Evolutionary conservation across 1,284 basidiomycete species (phyloP).

Genomic region (Cryptococcus hybrid): DNA sequence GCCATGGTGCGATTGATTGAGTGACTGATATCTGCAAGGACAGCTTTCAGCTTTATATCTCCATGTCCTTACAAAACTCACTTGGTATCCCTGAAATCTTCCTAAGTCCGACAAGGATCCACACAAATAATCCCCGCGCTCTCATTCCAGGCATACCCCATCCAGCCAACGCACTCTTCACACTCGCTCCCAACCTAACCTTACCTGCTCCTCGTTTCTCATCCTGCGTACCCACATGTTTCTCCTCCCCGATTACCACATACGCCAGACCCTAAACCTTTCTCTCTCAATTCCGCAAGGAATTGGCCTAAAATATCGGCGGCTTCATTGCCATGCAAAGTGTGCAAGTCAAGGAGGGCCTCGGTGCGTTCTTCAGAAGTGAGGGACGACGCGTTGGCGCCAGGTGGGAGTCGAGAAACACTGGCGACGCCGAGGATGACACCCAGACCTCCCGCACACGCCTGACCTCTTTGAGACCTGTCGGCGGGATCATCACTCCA

Average conservation of each 20-base stretch:
- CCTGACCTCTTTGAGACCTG: slow-evolving; percentile 68
- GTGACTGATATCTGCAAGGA: too few relatives aligned
- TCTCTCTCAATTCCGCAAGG: slow-evolving; percentile 79
- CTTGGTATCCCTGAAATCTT: neutral
- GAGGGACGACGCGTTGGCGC: too few relatives aligned
- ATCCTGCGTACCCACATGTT: slow-evolving; percentile 88
- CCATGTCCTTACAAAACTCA: too few relatives aligned
- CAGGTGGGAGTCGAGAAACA: neutral
- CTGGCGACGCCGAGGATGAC: slow-evolving; percentile 77
- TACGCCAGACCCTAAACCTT: slow-evolving; percentile 75
- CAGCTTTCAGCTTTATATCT: too few relatives aligned
- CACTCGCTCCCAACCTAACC: slow-evolving; percentile 61
- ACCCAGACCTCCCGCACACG: slow-evolving; percentile 77
- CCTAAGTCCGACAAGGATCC: slow-evolving; percentile 54
- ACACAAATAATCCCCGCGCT: slow-evolving; percentile 84
- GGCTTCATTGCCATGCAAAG: slow-evolving; percentile 85
- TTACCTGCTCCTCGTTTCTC: slow-evolving; percentile 40
- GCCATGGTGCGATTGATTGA: too few relatives aligned
- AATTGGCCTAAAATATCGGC: slow-evolving; percentile 89
- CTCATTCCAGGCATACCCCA: slow-evolving; percentile 95
- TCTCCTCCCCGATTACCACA: slow-evolving; percentile 89
- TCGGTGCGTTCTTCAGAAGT: slow-evolving; percentile 74
- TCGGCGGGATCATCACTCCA: slow-evolving; percentile 86
- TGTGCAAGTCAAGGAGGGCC: slow-evolving; percentile 76
- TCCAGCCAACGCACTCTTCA: slow-evolving; percentile 83